Evolutionary conservation across 73 alveolate genomes (phyloP).

Genomic region (Tetrahymena thermophila): DNA sequence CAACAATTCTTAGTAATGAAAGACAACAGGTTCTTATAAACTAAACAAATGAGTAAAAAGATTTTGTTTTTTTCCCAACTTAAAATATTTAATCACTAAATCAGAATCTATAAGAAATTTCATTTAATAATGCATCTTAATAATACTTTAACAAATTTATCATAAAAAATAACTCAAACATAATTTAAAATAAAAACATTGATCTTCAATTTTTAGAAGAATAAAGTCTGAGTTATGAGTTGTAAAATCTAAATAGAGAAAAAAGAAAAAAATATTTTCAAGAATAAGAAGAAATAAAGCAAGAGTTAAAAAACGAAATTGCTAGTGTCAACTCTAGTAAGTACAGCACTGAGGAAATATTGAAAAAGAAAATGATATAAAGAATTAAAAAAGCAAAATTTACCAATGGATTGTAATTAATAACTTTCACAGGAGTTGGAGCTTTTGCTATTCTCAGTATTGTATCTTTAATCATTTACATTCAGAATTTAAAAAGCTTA

Average conservation of each 20-base stretch:
- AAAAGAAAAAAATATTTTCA: too few relatives aligned
- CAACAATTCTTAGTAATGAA: too few relatives aligned
- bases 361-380: background rate
- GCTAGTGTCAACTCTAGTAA: background rate
- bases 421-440: background rate
- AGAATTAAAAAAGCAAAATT: background rate
- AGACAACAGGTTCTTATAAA: too few relatives aligned
- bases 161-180: background rate
- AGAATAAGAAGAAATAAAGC: background rate
- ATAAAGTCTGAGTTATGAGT: background rate
- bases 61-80: too few relatives aligned
- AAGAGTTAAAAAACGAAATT: background rate
- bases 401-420: background rate
- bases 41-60: too few relatives aligned
- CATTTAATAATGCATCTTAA: background rate
- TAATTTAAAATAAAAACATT: too few relatives aligned
- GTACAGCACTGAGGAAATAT: background rate
- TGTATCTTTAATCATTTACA: background rate
- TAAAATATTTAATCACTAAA: too few relatives aligned
- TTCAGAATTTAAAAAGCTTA: background rate
- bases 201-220: background rate
- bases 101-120: too few relatives aligned
- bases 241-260: too few relatives aligned
- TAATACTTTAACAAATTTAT: background rate
- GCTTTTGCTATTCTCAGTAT: background rate